Base-by-base conservation (phyloP, 495 filamentous ascomycete species). In the Talaromyces stipitatus region DNA sequence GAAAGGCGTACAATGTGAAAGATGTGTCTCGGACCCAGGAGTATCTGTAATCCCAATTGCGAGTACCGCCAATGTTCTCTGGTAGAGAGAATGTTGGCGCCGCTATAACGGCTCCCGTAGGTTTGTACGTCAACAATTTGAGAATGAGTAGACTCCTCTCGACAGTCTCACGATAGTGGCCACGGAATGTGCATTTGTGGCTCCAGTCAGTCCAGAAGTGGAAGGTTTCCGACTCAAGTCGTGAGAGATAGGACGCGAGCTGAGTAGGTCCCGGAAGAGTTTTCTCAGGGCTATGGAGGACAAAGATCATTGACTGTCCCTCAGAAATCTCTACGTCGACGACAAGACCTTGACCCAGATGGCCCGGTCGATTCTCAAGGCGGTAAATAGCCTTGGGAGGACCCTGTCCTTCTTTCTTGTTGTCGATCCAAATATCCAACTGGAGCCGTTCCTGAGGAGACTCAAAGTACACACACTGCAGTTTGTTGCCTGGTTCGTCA, bases 1-100 rank as follows among this genome's bases (percentile, higher is more conserved):
- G 76, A 18, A 90, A 76, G 59, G 88, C 87, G 64, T 90, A 89
- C 56, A 89, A 82, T 4, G 85, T 88, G 68, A 89, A 90, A 46
- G 83, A 84, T 0, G 84, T 83, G 65, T 90, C 86, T 29, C 86
- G 78, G 38, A 90, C 84, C 86, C 86, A 90, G 36, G 79, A 86
- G 66, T 80, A 90, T 8, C 86, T 78, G 63, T 90, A 90, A 62
- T 90, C 86, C 86, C 86, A 89, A 60, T 89, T 90, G n/a, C 85
- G 80, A 12, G 74, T 70, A 28, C 86, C 86, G 4, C 86, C 86
- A 26, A 90, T 82, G 51, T 85, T 82, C 64, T 90, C 86, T 0
- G 86, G 85, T 14, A 90, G 78, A 2, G 86, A 88, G 60, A 90
- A 83, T 0, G 80, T 83, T 4, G 80, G 80, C 9, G 80, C 68